Evolutionary conservation across 139 green algal species (phyloP), one percentile per base, ranked within the genome.

Genomic region (Desmodesmus armatus): DNA sequence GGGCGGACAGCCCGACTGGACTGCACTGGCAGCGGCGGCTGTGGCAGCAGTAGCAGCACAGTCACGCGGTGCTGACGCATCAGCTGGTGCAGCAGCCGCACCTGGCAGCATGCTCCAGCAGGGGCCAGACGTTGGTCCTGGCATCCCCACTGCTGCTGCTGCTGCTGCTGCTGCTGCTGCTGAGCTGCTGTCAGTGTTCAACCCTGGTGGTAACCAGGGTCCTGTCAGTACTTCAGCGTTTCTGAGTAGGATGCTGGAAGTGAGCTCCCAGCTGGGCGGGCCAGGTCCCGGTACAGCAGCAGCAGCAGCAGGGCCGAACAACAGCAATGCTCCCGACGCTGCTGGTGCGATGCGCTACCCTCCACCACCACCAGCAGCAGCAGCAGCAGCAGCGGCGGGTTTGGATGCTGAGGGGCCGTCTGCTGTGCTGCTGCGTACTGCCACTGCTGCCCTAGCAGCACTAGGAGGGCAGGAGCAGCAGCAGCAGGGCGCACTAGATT

Each of bases 331-430:
- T 25, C 25, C 25, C 5, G 60, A 35, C 11, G 53, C 35, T 53
- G 76, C 33, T 39, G 41, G n/a, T 15, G 49, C 19, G 3, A 19
- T 37, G 3, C 49, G 74, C 0, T 49, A 35, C 27, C 49, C 5
- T 33, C 53, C 73, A 41, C n/a, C 39, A 74, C 44, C 3, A 17
- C 37, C 70, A 75, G 69, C 70, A 67, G 81, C 49, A 67, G 51
- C 78, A n/a, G 37, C 77, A 19, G 77, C 77, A n/a, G 77, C 44
- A 33, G 35, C 78, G 47, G 78, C 43, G 19, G 58, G 40, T 19
- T 41, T 23, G 31, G 63, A 29, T 15, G 44, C 69, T 55, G 65
- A 31, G 3, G 37, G 9, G 5, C 11, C 23, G 23, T 25, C 71
- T 39, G 43, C 73, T 33, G 25, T 44, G 17, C 29, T n/a, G 5